Percentiles rank a stretch among this genome's conserved stretches.
These are phyloP conservation scores for Musa troglodytarum DNA, from an alignment of 176 grass and related monocot species.

Conservation along the genomic window DNA sequence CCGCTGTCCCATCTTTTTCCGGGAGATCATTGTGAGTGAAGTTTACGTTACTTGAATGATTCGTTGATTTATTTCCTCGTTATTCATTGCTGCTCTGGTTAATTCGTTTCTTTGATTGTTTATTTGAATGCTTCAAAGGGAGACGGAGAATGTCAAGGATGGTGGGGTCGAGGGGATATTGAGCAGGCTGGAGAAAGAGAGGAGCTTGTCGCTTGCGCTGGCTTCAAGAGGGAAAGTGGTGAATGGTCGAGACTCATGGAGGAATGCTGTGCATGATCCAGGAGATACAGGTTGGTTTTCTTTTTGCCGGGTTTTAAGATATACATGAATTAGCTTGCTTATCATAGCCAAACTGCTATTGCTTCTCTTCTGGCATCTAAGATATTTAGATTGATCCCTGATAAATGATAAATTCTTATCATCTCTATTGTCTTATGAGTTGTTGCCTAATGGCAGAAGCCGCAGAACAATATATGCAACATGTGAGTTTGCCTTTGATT, in stretches of 20 bases:
- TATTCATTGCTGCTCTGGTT: neutral
- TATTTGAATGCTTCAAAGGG: slow-evolving; percentile 19
- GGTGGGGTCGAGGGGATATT: slow-evolving; percentile 36
- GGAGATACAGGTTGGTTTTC: slow-evolving; percentile 18
- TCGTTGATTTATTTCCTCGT: neutral
- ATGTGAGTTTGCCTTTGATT: no score
- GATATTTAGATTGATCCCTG: no score
- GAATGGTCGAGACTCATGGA: neutral
- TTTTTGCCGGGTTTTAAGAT: neutral
- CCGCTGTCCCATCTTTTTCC: slow-evolving; percentile 25
- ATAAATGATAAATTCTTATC: neutral
- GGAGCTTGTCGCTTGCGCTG: slow-evolving; percentile 13
- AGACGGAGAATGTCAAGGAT: slow-evolving; percentile 12
- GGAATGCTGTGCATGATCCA: slow-evolving; percentile 13
- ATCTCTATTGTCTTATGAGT: neutral
- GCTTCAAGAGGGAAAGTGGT: slow-evolving; percentile 2
- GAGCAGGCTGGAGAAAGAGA: slow-evolving; percentile 41
- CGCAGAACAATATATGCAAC: no score
- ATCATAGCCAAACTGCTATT: neutral
- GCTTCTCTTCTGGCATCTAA: neutral
- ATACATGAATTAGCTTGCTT: neutral
- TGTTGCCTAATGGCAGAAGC: neutral
- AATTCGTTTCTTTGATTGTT: slow-evolving; percentile 3
- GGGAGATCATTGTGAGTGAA: slow-evolving; percentile 33
- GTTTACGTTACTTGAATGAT: neutral